These are phyloP conservation scores for Aspergillus heteromorphus DNA, from an alignment of 495 filamentous ascomycete species.

Conservation along the genomic window DNA sequence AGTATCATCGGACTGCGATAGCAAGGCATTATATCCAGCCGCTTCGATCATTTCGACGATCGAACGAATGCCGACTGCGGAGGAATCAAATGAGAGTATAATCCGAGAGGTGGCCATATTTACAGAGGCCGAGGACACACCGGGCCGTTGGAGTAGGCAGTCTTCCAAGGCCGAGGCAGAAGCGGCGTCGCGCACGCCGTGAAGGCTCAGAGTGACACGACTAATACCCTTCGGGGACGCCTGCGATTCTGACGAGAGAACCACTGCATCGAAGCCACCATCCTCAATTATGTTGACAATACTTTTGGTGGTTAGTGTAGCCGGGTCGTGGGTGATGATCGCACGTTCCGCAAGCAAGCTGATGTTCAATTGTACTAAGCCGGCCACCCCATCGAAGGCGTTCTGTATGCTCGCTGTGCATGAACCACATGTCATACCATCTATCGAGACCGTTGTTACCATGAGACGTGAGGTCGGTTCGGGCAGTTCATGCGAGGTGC, in stretches of 20 bases:
- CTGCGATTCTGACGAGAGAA: constrained; percentile 51
- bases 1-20: constrained; percentile 89
- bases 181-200: constrained; percentile 65
- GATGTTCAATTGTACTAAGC: constrained; percentile 84
- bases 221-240: constrained; percentile 30
- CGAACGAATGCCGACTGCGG: constrained; percentile 67
- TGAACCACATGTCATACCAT: constrained; percentile 95
- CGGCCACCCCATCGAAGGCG: constrained; percentile 71
- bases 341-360: constrained; percentile 89
- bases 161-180: constrained; percentile 69
- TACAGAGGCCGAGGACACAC: constrained; percentile 68
- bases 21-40: constrained; percentile 76
- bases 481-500: constrained; percentile 19
- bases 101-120: constrained; percentile 63
- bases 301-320: constrained; percentile 58
- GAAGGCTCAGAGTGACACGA: constrained; percentile 71
- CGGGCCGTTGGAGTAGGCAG: constrained; percentile 56
- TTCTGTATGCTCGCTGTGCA: constrained; percentile 88
- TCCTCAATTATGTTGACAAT: constrained; percentile 67
- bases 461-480: constrained; percentile 40
- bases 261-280: constrained; percentile 77
- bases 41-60: constrained; percentile 79
- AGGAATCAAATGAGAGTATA: constrained; percentile 63
- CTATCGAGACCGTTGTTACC: constrained; percentile 78
- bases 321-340: constrained; percentile 76